Evolutionary conservation across 2,329 filamentous ascomycete species (phyloP), one percentile per base, ranked within the genome.

Genomic region (Raffaelea ambrosiae): DNA sequence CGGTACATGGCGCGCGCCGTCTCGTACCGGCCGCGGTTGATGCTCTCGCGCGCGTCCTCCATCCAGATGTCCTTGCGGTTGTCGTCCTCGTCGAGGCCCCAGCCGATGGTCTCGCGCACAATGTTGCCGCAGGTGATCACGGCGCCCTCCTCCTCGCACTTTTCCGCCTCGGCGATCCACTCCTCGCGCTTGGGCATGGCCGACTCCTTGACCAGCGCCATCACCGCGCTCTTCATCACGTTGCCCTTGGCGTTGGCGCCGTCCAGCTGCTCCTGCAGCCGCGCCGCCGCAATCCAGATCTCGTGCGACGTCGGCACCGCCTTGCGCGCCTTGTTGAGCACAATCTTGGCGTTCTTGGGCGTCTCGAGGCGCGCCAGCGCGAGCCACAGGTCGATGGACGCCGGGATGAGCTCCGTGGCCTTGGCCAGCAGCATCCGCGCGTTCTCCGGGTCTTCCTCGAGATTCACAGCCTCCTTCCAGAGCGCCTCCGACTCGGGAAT

Each of bases 161-260:
- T 86, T 64, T 98, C 93, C 0, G 93, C 94, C 64, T 97, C 89
- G 5, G 79, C 76, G 46, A 98, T 94, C 93, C 93, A 98, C 57
- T 96, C 90, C 63, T 98, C 93, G 38, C 94, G 84, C 66, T 95
- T 95, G 36, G 93, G 79, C 94, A 98, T 98, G 11, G 93, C 91
- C 23, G 87, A 90, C 60, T 95, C 89, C 59, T 89, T 88, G 35
- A 84, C 88, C 29, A 98, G 74, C 19, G 89, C 83, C 59, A 94
- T 88, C 29, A 96, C 81, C 40, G 88, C 93, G 70, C 88, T 86
- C 63, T 93, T 91, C 87, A 98, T 96, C 49, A 97, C 87, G 58
- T 88, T 94, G 58, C 90, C 79, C 67, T 86, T 89, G 47, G 77
- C 75, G 19, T 81, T 82, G 22, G 22, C 40, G 13, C 20, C 11